Evolutionary conservation across 345 rosid species (phyloP).

Genomic region (Anacardium occidentale): DNA sequence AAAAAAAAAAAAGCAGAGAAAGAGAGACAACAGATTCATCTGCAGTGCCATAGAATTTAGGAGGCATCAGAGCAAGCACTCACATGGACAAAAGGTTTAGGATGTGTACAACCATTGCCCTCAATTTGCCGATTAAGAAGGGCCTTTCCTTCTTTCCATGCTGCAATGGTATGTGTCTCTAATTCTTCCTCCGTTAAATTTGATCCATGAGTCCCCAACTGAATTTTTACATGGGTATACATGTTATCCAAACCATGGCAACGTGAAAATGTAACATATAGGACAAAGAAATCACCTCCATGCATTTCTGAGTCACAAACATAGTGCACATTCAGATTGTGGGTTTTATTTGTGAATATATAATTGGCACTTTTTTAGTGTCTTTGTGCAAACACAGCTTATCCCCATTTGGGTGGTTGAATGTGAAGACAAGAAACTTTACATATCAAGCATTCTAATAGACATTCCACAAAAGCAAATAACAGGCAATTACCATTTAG

Average conservation of each 20-base stretch:
- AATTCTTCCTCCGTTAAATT: slow-evolving; percentile 89
- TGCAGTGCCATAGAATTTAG: slow-evolving; percentile 9
- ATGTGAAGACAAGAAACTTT: not conserved
- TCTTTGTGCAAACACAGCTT: not conserved
- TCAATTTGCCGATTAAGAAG: slow-evolving; percentile 68
- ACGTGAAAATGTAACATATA: not conserved
- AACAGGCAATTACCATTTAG: not conserved
- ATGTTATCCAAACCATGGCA: slow-evolving; percentile 9
- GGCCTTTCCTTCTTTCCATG: slow-evolving; percentile 92
- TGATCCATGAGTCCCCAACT: slow-evolving; percentile 81
- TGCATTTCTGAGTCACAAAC: not conserved
- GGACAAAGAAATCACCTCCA: not conserved
- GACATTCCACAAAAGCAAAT: not conserved
- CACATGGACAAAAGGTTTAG: slow-evolving; percentile 62
- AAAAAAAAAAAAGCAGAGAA: not conserved
- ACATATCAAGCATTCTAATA: not conserved
- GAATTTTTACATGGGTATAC: slow-evolving; percentile 31
- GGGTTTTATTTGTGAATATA: not conserved
- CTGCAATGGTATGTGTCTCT: slow-evolving; percentile 90
- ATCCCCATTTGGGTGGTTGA: not conserved
- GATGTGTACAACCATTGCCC: slow-evolving; percentile 50
- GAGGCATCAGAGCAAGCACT: slow-evolving; percentile 23
- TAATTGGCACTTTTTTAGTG: no score
- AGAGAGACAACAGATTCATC: not conserved
- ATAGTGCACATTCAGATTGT: not conserved